Conservation (phyloP, 208 protist species). For the Leishmania lainsoni region DNA sequence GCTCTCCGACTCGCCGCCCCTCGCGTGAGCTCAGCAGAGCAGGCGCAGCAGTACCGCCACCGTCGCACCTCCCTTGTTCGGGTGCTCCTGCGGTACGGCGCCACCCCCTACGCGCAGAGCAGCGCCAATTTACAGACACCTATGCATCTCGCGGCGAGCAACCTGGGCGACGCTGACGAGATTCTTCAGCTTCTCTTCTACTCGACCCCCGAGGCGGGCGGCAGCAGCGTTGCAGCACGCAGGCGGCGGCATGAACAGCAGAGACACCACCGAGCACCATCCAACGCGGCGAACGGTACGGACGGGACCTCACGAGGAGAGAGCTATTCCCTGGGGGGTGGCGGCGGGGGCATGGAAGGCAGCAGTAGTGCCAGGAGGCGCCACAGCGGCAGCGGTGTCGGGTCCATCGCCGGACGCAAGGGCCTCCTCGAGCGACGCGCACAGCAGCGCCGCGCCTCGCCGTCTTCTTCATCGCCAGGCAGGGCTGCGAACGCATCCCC, state of each 20-base stretch:
- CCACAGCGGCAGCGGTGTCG: background rate
- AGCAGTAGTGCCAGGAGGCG: background rate
- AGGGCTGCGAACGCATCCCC: background rate
- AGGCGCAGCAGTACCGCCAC: constrained; percentile 3
- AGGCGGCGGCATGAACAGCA: constrained; percentile 7
- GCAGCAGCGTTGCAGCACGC: background rate
- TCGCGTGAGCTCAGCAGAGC: background rate
- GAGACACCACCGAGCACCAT: background rate
- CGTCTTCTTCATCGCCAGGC: background rate
- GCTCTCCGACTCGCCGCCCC: constrained; percentile 23
- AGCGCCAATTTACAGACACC: constrained; percentile 54
- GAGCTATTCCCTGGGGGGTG: background rate
- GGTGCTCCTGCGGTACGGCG: constrained; percentile 55
- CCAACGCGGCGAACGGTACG: background rate
- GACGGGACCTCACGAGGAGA: background rate
- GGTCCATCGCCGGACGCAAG: background rate
- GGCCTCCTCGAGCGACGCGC: constrained; percentile 2
- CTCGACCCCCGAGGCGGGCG: constrained; percentile 6
- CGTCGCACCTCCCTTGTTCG: constrained; percentile 38
- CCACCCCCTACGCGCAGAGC: constrained; percentile 55
- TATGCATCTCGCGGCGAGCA: constrained; percentile 56
- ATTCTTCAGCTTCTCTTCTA: constrained; percentile 46
- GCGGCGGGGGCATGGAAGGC: background rate
- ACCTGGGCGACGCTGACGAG: constrained; percentile 28
- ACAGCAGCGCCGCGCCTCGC: constrained; percentile 2